Evolutionary conservation across 441 rosid genomes (phyloP).

Genomic region (Daphne laureola): DNA sequence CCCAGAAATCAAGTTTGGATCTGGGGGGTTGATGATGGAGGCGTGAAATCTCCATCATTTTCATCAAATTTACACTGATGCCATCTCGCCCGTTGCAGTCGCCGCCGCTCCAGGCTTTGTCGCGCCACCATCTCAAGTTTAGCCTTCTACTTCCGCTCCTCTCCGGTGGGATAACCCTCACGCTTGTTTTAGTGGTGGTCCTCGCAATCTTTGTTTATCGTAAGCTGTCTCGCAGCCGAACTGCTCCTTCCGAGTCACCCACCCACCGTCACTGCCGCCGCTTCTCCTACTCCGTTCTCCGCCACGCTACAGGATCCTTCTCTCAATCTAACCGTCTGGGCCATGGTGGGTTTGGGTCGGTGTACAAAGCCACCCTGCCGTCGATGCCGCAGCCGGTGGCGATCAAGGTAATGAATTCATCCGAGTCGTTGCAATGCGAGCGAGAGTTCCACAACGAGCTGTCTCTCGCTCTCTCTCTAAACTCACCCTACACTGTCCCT

Average conservation of each 20-base stretch:
- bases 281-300: constrained; percentile 67
- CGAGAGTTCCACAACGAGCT: constrained; percentile 87
- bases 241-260: constrained; percentile 53
- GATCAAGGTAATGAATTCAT: constrained; percentile 60
- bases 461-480: constrained; percentile 43
- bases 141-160: constrained; percentile 31
- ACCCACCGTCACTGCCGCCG: constrained; percentile 46
- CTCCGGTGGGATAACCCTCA: constrained; percentile 29
- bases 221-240: constrained; percentile 48
- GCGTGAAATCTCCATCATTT: too few species aligned
- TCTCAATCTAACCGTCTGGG: constrained; percentile 62
- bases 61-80: constrained; percentile 29
- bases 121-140: constrained; percentile 9
- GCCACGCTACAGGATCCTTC: constrained; percentile 64
- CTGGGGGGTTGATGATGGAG: too few species aligned
- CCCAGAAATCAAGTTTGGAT: too few species aligned
- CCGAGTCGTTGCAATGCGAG: constrained; percentile 55
- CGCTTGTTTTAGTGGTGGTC: constrained; percentile 29
- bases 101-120: constrained; percentile 15
- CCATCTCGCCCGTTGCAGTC: constrained; percentile 40
- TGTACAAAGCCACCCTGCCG: constrained; percentile 60
- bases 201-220: constrained; percentile 51
- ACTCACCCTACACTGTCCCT: constrained; percentile 58
- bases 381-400: constrained; percentile 36
- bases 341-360: constrained; percentile 79